Evolutionary conservation across 1,139 yeast species (phyloP).

Genomic region (Casaregolazyma suthepensis): DNA sequence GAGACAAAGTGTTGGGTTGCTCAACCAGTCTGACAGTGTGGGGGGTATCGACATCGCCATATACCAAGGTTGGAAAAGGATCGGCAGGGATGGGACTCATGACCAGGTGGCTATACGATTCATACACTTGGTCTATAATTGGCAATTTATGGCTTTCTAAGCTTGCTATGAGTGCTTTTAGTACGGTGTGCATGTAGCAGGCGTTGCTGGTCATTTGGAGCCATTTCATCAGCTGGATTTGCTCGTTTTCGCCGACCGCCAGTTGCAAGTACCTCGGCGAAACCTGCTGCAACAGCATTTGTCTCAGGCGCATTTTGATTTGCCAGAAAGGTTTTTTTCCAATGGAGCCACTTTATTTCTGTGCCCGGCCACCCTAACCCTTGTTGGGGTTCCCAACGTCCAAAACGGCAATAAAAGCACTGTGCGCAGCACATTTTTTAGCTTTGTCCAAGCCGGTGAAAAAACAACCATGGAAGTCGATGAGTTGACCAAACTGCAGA

Average conservation of each 20-base stretch:
- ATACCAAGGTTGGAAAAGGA: neutral
- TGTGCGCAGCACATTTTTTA: neutral
- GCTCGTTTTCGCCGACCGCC: neutral
- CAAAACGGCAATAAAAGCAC: neutral
- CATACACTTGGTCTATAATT: slow-evolving; percentile 19
- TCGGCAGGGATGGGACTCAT: neutral
- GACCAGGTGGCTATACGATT: slow-evolving; percentile 20
- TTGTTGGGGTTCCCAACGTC: slow-evolving; percentile 13
- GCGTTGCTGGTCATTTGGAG: neutral
- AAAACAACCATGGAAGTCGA: slow-evolving; percentile 50
- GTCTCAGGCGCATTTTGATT: neutral
- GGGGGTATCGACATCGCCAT: slow-evolving; percentile 6
- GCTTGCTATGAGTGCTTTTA: slow-evolving; percentile 16
- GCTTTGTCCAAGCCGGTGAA: neutral
- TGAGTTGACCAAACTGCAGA: slow-evolving; percentile 52
- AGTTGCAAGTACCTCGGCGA: neutral
- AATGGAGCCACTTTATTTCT: neutral
- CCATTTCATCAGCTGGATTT: neutral
- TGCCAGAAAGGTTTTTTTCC: too few species aligned
- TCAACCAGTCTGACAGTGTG: slow-evolving; percentile 16
- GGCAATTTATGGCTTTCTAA: slow-evolving; percentile 12
- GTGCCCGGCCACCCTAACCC: slow-evolving; percentile 6
- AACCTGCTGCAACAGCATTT: slow-evolving; percentile 3
- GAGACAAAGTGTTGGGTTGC: slow-evolving; percentile 36
- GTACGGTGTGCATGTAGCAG: slow-evolving; percentile 11